A percentile compares a stretch with the other conserved stretches of the same genome.
These are phyloP conservation scores for Homolaphlyctis polyrhiza DNA, from an alignment of 371 early-diverging fungal species.

Conservation along the genomic window DNA sequence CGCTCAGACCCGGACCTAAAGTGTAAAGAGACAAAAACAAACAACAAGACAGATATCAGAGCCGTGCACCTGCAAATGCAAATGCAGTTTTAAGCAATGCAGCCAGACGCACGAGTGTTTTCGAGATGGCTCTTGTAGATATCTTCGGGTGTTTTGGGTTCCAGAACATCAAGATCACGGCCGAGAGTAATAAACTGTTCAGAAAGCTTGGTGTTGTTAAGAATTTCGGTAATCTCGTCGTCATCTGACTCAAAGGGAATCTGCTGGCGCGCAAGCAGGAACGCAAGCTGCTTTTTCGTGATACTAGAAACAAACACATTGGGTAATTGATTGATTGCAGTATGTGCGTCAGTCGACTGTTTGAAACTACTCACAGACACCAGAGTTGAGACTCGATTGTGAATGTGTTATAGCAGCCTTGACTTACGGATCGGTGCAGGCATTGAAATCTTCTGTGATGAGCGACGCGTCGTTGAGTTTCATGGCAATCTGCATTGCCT, in stretches of 20 bases:
- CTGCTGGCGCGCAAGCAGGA: constrained; percentile 87
- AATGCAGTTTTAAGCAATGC: too few relatives aligned
- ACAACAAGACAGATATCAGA: neutral
- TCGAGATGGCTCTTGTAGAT: constrained; percentile 96
- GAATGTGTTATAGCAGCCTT: neutral
- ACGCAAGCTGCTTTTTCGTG: constrained; percentile 91
- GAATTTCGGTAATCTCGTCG: constrained; percentile 71
- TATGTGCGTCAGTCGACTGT: neutral
- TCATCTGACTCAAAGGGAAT: constrained; percentile 72
- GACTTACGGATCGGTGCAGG: constrained; percentile 71
- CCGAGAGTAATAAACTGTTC: constrained; percentile 84
- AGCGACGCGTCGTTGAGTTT: constrained; percentile 73
- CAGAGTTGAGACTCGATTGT: constrained; percentile 3
- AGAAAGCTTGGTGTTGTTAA: constrained; percentile 82
- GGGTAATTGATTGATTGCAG: too few relatives aligned
- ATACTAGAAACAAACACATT: too few relatives aligned
- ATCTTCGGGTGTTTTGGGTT: constrained; percentile 94
- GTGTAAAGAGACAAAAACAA: constrained; percentile 3
- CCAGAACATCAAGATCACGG: constrained; percentile 88
- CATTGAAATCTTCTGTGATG: constrained; percentile 85
- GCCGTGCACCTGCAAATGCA: too few relatives aligned
- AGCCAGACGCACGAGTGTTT: constrained; percentile 60
- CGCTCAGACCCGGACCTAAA: constrained; percentile 49
- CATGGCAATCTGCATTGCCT: constrained; percentile 82
- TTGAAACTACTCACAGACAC: neutral